Percentiles rank a stretch among this genome's conserved stretches.
These are phyloP conservation scores for Microdochium nivale DNA, from an alignment of 2,329 filamentous ascomycete species.

Conservation along the genomic window DNA sequence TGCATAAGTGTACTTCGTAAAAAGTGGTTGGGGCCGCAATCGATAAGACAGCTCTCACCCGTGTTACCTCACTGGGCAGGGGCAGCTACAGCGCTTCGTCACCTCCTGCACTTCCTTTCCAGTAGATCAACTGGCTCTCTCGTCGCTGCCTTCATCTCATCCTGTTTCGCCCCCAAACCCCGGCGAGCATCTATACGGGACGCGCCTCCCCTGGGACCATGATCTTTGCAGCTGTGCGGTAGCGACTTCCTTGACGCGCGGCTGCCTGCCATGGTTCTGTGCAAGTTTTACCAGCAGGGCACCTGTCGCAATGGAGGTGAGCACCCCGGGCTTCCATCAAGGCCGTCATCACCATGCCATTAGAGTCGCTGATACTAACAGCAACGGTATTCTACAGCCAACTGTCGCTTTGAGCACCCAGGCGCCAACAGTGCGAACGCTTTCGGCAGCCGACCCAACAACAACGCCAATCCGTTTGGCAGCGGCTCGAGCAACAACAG, in stretches of 20 bases:
- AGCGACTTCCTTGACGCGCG: neutral
- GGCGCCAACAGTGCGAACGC: conserved; percentile 12
- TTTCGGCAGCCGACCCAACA: neutral
- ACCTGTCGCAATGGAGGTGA: conserved; percentile 56
- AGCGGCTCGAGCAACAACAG: conserved; percentile 1
- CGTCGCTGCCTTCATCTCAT: too few relatives aligned
- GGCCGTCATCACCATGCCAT: neutral
- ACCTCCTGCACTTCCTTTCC: too few relatives aligned
- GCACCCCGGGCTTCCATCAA: neutral
- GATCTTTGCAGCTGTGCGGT: neutral
- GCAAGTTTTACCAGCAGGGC: conserved; percentile 57
- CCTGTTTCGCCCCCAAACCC: too few relatives aligned
- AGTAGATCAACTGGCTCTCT: too few relatives aligned
- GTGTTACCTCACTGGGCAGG: too few relatives aligned
- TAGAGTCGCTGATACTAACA: neutral
- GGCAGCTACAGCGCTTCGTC: too few relatives aligned
- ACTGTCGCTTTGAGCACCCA: conserved; percentile 47
- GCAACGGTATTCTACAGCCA: conserved; percentile 26
- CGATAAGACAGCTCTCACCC: too few relatives aligned
- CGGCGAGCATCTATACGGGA: too few relatives aligned
- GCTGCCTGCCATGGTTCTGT: conserved; percentile 33
- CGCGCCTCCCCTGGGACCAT: too few relatives aligned
- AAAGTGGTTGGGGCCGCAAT: too few relatives aligned
- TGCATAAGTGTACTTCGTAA: too few relatives aligned
- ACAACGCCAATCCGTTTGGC: neutral